Percentiles rank a stretch among this genome's conserved stretches.
Conservation (phyloP, 2,329 filamentous ascomycete genomes). For the Aureobasidium sp. region DNA sequence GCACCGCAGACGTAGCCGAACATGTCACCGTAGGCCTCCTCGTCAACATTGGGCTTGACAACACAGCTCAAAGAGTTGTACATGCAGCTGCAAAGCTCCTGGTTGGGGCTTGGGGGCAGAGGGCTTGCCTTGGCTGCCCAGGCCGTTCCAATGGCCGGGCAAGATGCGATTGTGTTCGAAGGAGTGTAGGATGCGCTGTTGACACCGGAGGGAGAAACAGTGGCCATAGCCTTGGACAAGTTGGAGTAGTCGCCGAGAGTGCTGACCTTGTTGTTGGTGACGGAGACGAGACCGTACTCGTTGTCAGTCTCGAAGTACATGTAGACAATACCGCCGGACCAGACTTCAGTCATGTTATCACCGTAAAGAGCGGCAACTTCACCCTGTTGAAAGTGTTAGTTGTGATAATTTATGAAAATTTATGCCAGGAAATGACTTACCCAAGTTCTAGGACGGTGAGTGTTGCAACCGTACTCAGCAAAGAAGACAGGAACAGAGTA, state of each 20-base stretch:
- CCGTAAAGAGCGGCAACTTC: slow-evolving; percentile 80
- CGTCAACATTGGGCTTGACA: slow-evolving; percentile 51
- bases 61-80: slow-evolving; percentile 64
- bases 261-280: slow-evolving; percentile 53
- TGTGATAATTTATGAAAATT: too few species aligned
- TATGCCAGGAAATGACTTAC: too few species aligned
- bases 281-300: slow-evolving; percentile 72
- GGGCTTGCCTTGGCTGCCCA: slow-evolving; percentile 63
- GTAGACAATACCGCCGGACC: slow-evolving; percentile 96
- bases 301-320: slow-evolving; percentile 95
- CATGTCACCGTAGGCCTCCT: slow-evolving; percentile 56
- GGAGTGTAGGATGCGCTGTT: slow-evolving; percentile 62
- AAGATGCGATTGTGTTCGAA: slow-evolving; percentile 62
- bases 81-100: slow-evolving; percentile 81
- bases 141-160: slow-evolving; percentile 56
- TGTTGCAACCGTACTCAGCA: slow-evolving; percentile 96
- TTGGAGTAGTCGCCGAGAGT: slow-evolving; percentile 67
- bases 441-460: slow-evolving; percentile 64
- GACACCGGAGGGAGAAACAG: slow-evolving; percentile 59
- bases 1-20: slow-evolving; percentile 69
- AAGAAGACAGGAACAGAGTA: slow-evolving; percentile 97
- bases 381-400: too few species aligned
- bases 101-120: slow-evolving; percentile 78
- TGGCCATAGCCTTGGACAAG: slow-evolving; percentile 63
- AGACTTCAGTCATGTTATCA: slow-evolving; percentile 72